These are phyloP conservation scores for Gypsophila paniculata DNA, from an alignment of 179 eudicot genomes.

Conservation along the genomic window DNA sequence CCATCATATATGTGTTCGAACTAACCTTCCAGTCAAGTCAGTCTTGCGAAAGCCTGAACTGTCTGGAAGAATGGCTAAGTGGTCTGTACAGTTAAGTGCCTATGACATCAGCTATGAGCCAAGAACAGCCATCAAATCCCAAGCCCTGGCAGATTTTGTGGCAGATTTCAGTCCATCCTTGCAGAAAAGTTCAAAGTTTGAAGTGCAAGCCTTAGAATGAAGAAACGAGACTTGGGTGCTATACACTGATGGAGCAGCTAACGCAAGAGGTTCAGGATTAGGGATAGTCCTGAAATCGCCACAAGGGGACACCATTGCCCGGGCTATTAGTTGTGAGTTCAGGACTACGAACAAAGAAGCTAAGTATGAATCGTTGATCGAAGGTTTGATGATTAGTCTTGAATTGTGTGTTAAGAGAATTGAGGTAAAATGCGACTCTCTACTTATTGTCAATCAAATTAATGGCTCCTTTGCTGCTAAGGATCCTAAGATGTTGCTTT, in stretches of 20 bases:
- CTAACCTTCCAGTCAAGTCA: not conserved
- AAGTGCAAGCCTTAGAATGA: too few species aligned
- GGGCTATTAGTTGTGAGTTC: not conserved
- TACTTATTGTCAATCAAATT: not conserved
- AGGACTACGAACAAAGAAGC: conserved; percentile 5
- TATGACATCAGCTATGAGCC: not conserved
- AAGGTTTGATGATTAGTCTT: too few species aligned
- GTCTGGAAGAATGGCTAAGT: not conserved
- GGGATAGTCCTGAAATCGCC: not conserved
- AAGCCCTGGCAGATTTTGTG: not conserved
- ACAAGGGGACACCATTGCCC: too few species aligned
- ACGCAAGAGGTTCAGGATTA: not conserved
- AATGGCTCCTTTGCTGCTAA: not conserved
- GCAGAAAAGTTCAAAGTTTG: too few species aligned
- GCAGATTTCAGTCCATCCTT: not conserved
- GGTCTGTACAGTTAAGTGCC: not conserved
- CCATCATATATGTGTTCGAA: not conserved
- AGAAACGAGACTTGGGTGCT: not conserved
- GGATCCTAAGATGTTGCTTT: too few species aligned
- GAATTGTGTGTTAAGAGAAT: not conserved
- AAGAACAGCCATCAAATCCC: not conserved
- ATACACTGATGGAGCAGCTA: not conserved
- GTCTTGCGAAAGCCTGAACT: not conserved
- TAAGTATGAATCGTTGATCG: not conserved
- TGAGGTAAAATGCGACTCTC: not conserved